A percentile compares a stretch with the other conserved stretches of the same genome.
phyloP scores from a whole-genome alignment of 2,329 filamentous ascomycete genomes.

The Elsinoe ampelina region DNA sequence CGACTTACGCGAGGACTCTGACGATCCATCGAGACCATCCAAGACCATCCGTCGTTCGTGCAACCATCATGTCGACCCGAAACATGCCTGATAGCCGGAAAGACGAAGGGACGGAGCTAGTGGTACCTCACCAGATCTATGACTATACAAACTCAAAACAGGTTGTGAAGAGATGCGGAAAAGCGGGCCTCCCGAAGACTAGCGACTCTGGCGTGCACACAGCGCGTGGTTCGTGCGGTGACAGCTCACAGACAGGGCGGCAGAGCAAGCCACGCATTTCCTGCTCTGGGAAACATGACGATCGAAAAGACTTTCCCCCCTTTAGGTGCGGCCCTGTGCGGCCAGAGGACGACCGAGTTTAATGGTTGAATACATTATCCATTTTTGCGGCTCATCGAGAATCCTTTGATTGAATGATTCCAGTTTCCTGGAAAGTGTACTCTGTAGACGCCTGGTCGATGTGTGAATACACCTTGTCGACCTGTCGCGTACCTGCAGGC shows the following conservation, averaged over 20 bases:
- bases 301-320: not conserved
- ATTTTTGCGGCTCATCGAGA: not conserved
- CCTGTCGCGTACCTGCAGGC: not conserved
- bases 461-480: not conserved
- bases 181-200: constrained; percentile 10
- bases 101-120: not conserved
- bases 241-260: not conserved
- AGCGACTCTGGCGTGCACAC: constrained; percentile 5
- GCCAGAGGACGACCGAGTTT: constrained; percentile 4
- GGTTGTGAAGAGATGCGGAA: constrained; percentile 3
- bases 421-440: not conserved
- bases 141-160: not conserved
- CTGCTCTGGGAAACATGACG: constrained; percentile 9
- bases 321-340: not conserved
- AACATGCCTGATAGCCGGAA: not conserved
- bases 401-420: not conserved
- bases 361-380: not conserved
- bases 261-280: constrained; percentile 7
- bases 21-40: not conserved
- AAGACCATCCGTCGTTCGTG: not conserved
- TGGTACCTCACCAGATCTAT: not conserved
- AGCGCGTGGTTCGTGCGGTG: constrained; percentile 8
- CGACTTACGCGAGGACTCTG: not conserved
- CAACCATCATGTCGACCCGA: not conserved
- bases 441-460: not conserved